Evolutionary conservation across 139 green algal species (phyloP).

Genomic region (Medakamo hakoo): DNA sequence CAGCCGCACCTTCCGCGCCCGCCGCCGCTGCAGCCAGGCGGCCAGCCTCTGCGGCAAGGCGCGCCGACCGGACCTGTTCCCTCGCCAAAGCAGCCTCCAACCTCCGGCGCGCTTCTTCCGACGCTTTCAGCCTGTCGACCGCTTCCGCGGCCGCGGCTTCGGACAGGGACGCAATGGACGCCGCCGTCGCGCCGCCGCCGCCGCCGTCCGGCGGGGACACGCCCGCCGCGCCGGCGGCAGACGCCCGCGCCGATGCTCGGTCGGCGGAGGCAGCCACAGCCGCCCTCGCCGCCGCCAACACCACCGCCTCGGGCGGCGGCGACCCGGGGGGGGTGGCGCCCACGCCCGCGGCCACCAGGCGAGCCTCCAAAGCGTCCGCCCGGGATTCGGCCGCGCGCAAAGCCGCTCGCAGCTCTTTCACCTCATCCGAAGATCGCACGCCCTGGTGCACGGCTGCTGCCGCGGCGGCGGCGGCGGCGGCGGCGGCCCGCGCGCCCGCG

Average conservation of each 20-base stretch:
- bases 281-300: too few species aligned
- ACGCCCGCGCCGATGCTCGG: not conserved
- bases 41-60: not conserved
- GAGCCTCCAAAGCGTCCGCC: not conserved
- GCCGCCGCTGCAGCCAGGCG: not conserved
- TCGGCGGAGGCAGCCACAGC: not conserved
- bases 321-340: too few species aligned
- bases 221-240: not conserved
- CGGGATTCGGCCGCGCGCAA: not conserved
- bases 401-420: not conserved
- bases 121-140: not conserved
- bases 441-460: too few species aligned
- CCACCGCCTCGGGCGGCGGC: too few species aligned
- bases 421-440: too few species aligned
- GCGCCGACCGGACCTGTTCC: not conserved
- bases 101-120: not conserved
- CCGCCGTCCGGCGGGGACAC: not conserved
- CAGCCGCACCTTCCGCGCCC: not conserved
- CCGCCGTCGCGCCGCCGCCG: too few species aligned
- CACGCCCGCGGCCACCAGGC: not conserved
- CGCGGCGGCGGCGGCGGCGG: too few species aligned
- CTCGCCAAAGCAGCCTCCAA: not conserved
- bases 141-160: too few species aligned
- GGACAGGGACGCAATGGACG: not conserved
- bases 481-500: too few species aligned